These are phyloP conservation scores for Gastrolobium bilobum DNA, from an alignment of 306 rosid species.

Conservation along the genomic window DNA sequence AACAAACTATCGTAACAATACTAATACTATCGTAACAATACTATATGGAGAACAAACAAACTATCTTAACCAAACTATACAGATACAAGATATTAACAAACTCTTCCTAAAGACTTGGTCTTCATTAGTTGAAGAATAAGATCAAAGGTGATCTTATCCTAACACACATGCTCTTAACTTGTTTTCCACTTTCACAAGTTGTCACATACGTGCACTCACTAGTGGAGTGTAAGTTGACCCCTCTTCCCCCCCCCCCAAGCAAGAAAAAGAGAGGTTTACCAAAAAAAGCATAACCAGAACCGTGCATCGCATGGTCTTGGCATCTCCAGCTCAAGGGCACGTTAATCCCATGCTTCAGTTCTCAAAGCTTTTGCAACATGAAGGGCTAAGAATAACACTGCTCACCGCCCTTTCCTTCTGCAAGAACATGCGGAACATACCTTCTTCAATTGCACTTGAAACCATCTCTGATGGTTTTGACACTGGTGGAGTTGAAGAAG, in stretches of 20 bases:
- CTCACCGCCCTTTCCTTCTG: constrained; percentile 42
- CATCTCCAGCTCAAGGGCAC: constrained; percentile 63
- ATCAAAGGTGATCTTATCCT: too few species aligned
- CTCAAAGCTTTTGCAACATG: constrained; percentile 46
- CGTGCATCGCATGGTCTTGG: constrained; percentile 50
- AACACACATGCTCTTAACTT: too few species aligned
- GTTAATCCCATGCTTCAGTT: constrained; percentile 47
- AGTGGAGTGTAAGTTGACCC: neutral
- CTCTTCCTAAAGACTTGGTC: too few species aligned
- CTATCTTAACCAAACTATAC: too few species aligned
- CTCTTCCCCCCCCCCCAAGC: neutral
- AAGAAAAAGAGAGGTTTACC: too few species aligned
- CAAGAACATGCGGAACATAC: neutral
- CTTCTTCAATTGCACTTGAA: constrained; percentile 33
- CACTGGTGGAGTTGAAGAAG: neutral
- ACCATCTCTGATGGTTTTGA: constrained; percentile 62
- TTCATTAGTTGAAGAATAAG: too few species aligned
- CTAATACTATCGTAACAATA: too few species aligned
- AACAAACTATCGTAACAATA: too few species aligned
- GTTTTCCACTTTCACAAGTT: too few species aligned
- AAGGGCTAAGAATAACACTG: constrained; percentile 49
- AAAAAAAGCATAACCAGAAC: neutral
- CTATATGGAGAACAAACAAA: too few species aligned
- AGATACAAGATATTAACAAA: too few species aligned
- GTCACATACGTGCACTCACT: too few species aligned